These are phyloP conservation scores for Podochytrium sp. DNA, from an alignment of 192 early-diverging fungal species.

Conservation along the genomic window DNA sequence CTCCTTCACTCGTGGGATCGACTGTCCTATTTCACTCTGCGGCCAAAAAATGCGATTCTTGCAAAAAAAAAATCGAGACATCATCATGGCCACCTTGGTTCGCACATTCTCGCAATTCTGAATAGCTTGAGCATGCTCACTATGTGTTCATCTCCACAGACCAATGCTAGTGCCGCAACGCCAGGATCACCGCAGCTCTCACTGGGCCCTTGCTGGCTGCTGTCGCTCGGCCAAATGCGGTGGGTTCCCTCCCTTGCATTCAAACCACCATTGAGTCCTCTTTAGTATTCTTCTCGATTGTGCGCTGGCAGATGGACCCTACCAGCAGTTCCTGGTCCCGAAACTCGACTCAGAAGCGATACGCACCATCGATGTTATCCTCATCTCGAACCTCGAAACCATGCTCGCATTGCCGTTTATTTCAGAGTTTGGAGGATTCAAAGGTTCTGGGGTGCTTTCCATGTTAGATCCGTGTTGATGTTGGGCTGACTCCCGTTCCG, in stretches of 20 bases:
- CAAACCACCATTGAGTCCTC: not conserved
- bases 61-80: too few relatives aligned
- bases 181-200: too few relatives aligned
- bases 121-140: too few relatives aligned
- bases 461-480: not conserved
- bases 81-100: too few relatives aligned
- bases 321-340: not conserved
- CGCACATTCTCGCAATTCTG: too few relatives aligned
- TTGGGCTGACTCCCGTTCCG: not conserved
- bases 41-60: too few relatives aligned
- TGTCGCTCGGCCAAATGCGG: not conserved
- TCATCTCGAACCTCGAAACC: slow-evolving; percentile 10
- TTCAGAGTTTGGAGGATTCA: slow-evolving; percentile 12
- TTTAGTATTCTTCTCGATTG: slow-evolving; percentile 24
- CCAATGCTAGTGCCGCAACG: too few relatives aligned
- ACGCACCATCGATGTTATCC: not conserved
- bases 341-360: not conserved
- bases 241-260: not conserved
- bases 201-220: slow-evolving; percentile 11
- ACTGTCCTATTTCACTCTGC: too few relatives aligned
- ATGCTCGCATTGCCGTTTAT: slow-evolving; percentile 5
- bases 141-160: too few relatives aligned
- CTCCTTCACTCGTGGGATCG: too few relatives aligned
- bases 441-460: not conserved
- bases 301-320: not conserved